Conservation (phyloP, 164 flowering plant genomes). For the Malania oleifera region DNA sequence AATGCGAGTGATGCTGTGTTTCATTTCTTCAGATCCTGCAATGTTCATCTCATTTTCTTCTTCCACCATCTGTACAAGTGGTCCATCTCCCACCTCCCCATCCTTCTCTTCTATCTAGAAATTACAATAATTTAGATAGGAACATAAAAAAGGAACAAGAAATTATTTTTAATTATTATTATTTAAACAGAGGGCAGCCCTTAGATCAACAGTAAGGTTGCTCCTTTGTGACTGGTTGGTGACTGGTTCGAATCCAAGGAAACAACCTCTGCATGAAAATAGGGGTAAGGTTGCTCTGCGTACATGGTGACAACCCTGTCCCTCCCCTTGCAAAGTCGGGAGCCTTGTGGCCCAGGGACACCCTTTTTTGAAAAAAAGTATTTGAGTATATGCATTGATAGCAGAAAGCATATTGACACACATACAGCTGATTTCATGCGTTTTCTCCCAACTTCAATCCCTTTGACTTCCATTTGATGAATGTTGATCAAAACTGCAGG, state of each 20-base stretch:
- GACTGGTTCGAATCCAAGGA: no score
- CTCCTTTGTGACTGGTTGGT: no score
- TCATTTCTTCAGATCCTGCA: slow-evolving; percentile 70
- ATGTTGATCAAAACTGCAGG: slow-evolving; percentile 1
- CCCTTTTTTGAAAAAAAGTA: no score
- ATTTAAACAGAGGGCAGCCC: not conserved
- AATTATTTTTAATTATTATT: not conserved
- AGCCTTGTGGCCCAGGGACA: no score
- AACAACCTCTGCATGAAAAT: no score
- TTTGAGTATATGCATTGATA: no score
- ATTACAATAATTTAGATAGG: not conserved
- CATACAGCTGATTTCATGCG: slow-evolving; percentile 40
- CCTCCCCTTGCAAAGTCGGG: no score
- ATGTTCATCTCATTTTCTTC: slow-evolving; percentile 32
- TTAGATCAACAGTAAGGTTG: no score
- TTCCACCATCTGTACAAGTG: slow-evolving; percentile 17
- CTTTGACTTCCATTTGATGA: slow-evolving; percentile 28
- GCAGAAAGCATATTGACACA: not conserved
- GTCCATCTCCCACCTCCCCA: slow-evolving; percentile 16
- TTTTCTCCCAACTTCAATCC: slow-evolving; percentile 26
- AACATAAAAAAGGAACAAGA: not conserved
- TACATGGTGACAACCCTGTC: no score
- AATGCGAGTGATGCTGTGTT: slow-evolving; percentile 40
- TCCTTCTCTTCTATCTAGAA: slow-evolving; percentile 34
- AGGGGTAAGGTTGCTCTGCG: no score